phyloP scores from a whole-genome alignment of 2,329 filamentous ascomycete genomes.

The Fusarium anthophilum region DNA sequence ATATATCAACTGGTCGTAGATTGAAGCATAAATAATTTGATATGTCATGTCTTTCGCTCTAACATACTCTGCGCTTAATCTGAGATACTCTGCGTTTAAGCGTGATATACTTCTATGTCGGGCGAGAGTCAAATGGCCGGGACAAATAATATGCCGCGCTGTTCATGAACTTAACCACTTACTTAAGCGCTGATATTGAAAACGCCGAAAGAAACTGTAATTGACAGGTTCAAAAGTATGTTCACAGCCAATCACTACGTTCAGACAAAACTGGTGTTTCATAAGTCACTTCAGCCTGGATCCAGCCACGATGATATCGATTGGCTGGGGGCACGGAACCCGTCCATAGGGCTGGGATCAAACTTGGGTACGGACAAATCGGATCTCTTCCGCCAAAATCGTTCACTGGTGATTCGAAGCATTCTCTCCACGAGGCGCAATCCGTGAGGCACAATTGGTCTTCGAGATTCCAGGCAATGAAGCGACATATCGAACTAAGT shows the following conservation, averaged over 20 bases:
- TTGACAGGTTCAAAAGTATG: not conserved
- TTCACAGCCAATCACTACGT: not conserved
- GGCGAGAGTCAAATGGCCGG: not conserved
- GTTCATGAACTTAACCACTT: not conserved
- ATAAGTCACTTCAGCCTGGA: not conserved
- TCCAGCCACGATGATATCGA: not conserved
- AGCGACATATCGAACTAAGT: not conserved
- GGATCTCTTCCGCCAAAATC: not conserved
- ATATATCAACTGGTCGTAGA: not conserved
- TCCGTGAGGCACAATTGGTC: rapidly evolving
- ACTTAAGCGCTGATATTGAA: too few species aligned
- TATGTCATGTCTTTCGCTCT: too few species aligned
- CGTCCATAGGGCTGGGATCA: not conserved
- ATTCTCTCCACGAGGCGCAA: rapidly evolving
- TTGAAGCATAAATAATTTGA: not conserved
- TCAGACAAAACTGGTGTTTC: not conserved
- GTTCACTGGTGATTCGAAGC: not conserved
- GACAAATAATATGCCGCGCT: not conserved
- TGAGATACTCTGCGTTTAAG: not conserved
- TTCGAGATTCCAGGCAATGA: rapidly evolving
- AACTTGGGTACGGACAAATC: not conserved
- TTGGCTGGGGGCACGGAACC: not conserved
- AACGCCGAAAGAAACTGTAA: not conserved
- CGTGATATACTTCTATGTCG: too few species aligned
- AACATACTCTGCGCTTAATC: not conserved